phyloP scores from a whole-genome alignment of 495 filamentous ascomycete genomes.

The Xylaria palmicola region DNA sequence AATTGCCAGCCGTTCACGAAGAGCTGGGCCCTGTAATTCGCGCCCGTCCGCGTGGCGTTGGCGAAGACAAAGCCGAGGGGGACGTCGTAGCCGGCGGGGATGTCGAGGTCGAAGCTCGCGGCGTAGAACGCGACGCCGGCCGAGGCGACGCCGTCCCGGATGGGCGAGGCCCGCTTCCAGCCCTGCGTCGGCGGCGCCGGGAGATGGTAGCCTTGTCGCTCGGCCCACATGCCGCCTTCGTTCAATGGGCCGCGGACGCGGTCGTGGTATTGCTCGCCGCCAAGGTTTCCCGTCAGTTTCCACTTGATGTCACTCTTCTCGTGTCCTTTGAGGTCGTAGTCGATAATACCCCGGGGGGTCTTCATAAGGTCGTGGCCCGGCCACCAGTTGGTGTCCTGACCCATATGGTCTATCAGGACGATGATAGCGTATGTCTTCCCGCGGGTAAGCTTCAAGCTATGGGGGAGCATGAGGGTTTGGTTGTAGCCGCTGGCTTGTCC shows the following conservation, averaged over 20 bases:
- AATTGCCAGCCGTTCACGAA: constrained; percentile 79
- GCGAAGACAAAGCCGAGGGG: constrained; percentile 61
- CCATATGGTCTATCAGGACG: constrained; percentile 72
- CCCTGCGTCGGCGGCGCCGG: constrained; percentile 54
- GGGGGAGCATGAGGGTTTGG: constrained; percentile 52
- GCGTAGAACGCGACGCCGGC: constrained; percentile 66
- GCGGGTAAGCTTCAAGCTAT: constrained; percentile 47
- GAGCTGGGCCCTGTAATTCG: constrained; percentile 58
- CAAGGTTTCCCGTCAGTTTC: constrained; percentile 79
- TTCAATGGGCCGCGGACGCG: constrained; percentile 69
- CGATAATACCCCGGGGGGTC: constrained; percentile 65
- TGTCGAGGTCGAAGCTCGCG: constrained; percentile 55
- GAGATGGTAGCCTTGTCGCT: constrained; percentile 69
- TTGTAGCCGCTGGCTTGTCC: constrained; percentile 35
- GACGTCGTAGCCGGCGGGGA: constrained; percentile 59
- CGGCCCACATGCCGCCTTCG: constrained; percentile 69
- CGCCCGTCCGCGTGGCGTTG: constrained; percentile 40
- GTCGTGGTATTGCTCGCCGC: constrained; percentile 70
- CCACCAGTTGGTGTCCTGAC: constrained; percentile 58
- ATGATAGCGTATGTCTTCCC: constrained; percentile 63
- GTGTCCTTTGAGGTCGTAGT: constrained; percentile 51
- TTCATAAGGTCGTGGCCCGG: constrained; percentile 66
- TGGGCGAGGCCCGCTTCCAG: constrained; percentile 51
- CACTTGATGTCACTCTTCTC: constrained; percentile 52
- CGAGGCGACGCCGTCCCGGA: constrained; percentile 46